phyloP scores from a whole-genome alignment of 2,329 filamentous ascomycete species.

The Colletotrichum sp. region DNA sequence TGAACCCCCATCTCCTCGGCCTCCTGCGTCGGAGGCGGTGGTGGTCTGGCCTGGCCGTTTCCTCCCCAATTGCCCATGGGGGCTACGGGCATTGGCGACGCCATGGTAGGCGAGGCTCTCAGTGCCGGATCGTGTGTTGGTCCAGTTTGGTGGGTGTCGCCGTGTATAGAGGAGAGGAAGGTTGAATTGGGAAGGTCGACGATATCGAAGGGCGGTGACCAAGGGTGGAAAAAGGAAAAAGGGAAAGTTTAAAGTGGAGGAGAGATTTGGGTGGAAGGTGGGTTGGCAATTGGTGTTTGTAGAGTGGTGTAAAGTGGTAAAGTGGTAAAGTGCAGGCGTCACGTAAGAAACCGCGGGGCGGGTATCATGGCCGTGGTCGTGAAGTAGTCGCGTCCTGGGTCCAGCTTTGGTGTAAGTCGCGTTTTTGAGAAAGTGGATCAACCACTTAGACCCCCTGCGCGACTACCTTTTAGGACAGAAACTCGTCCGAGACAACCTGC shows the following conservation, averaged over 20 bases:
- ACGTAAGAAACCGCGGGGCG: slow-evolving; percentile 23
- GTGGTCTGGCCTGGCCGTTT: slow-evolving; percentile 26
- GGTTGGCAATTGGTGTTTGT: slow-evolving; percentile 18
- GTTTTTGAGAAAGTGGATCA: slow-evolving; percentile 22
- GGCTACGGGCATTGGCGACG: slow-evolving; percentile 40
- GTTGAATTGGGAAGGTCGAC: background rate
- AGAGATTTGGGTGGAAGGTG: background rate
- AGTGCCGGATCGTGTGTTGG: background rate
- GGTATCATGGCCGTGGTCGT: slow-evolving; percentile 23
- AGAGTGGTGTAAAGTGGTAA: slow-evolving; percentile 15
- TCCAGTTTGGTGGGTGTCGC: background rate
- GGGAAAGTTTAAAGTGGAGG: slow-evolving; percentile 16
- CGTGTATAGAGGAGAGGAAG: background rate
- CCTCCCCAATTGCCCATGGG: slow-evolving; percentile 36
- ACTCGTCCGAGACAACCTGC: background rate
- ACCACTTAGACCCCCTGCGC: slow-evolving; percentile 19
- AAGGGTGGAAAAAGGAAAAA: slow-evolving; percentile 6
- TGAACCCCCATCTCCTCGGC: slow-evolving; percentile 57
- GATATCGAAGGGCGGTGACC: slow-evolving; percentile 4
- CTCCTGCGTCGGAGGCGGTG: slow-evolving; percentile 27
- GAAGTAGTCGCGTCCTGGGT: slow-evolving; percentile 16
- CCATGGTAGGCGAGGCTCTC: slow-evolving; percentile 36
- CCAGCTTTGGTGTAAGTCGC: slow-evolving; percentile 19
- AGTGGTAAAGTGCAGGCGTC: slow-evolving; percentile 20
- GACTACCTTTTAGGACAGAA: background rate